Conservation (phyloP, 1,284 basidiomycete genomes). For the Apiotrichum akiyoshidainum region DNA sequence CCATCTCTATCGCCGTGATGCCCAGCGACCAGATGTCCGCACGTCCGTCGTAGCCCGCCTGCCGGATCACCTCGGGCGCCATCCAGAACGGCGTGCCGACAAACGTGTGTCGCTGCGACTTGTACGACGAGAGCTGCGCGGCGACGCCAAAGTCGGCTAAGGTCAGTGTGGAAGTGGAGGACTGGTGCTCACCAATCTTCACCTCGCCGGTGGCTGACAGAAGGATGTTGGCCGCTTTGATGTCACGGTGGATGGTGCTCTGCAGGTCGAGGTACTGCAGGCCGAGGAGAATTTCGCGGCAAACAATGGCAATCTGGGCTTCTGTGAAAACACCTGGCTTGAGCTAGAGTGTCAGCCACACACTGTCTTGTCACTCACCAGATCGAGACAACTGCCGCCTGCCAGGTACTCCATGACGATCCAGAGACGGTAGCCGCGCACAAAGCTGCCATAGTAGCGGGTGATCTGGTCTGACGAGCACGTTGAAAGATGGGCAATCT, state of each 20-base stretch:
- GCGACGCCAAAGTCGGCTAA: constrained; percentile 93
- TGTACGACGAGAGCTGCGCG: constrained; percentile 79
- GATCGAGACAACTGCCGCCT: constrained; percentile 94
- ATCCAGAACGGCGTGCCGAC: constrained; percentile 98
- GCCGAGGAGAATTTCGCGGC: constrained; percentile 87
- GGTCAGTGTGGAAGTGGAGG: neutral
- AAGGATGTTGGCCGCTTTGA: constrained; percentile 96
- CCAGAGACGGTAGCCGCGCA: constrained; percentile 96
- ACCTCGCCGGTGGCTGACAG: constrained; percentile 86
- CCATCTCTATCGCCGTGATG: constrained; percentile 92
- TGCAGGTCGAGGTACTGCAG: constrained; percentile 91
- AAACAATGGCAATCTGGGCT: constrained; percentile 87
- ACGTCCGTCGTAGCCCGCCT: constrained; percentile 93
- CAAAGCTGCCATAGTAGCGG: constrained; percentile 93
- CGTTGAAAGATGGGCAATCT: constrained; percentile 91
- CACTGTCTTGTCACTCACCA: constrained; percentile 50
- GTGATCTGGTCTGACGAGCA: constrained; percentile 96
- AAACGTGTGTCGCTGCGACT: constrained; percentile 88
- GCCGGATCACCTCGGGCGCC: constrained; percentile 97
- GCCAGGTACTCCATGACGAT: constrained; percentile 99
- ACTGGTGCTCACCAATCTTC: constrained; percentile 63
- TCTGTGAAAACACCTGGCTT: constrained; percentile 89
- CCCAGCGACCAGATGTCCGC: constrained; percentile 97
- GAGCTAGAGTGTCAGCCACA: constrained; percentile 52
- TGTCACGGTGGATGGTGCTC: constrained; percentile 95